Conservation (phyloP, 495 filamentous ascomycete genomes). For the Jackrogersella multiformis region DNA sequence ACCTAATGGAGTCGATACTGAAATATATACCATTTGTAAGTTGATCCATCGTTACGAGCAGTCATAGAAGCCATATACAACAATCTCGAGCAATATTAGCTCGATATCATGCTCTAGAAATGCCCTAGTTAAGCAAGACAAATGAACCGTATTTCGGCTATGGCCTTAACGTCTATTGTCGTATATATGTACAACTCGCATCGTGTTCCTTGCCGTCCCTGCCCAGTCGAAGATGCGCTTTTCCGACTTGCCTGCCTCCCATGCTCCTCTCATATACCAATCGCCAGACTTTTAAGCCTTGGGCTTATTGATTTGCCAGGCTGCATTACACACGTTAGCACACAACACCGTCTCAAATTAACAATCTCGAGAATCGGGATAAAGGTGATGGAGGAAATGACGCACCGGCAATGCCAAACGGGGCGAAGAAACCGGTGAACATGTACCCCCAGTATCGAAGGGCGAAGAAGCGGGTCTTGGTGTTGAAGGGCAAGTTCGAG, state of each 20-base stretch:
- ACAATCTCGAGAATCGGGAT: not conserved
- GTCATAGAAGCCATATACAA: not conserved
- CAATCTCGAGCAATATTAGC: not conserved
- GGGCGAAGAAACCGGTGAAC: conserved; percentile 78
- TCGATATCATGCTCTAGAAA: not conserved
- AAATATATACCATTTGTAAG: no score
- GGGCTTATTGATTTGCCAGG: conserved; percentile 87
- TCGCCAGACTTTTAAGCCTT: conserved; percentile 48
- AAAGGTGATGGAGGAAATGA: conserved; percentile 36
- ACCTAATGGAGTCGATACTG: not conserved
- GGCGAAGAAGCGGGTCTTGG: conserved; percentile 83
- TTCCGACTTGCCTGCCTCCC: conserved; percentile 1
- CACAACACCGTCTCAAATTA: conserved; percentile 19
- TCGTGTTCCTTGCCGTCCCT: conserved; percentile 24
- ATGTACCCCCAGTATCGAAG: conserved; percentile 84
- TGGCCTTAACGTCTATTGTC: conserved; percentile 41
- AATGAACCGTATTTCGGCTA: conserved; percentile 28
- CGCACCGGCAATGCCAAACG: conserved; percentile 86
- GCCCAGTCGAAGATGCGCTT: not conserved
- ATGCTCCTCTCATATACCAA: not conserved
- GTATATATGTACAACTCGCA: conserved; percentile 44
- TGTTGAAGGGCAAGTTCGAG: conserved; percentile 96
- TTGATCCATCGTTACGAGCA: not conserved
- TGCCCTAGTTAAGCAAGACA: not conserved
- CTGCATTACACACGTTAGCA: conserved; percentile 55